These are phyloP conservation scores for Penicillium chermesinum DNA, from an alignment of 495 filamentous ascomycete species.

Conservation along the genomic window DNA sequence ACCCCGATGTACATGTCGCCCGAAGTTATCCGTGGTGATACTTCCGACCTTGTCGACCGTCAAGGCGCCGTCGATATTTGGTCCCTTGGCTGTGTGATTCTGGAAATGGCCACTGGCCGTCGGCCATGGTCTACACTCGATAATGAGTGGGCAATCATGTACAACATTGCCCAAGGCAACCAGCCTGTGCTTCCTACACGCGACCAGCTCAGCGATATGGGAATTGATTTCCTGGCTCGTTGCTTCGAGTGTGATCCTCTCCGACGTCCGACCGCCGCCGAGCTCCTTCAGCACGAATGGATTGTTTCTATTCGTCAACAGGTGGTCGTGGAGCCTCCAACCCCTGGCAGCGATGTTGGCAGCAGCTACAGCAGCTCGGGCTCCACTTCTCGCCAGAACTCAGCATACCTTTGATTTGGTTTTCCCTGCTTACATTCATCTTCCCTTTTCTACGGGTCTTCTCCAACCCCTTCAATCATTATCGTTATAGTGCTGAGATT, in stretches of 20 bases:
- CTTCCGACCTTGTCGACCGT: slow-evolving; percentile 45
- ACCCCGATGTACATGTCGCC: slow-evolving; percentile 99
- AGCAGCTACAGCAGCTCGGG: slow-evolving; percentile 27
- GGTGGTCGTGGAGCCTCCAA: slow-evolving; percentile 50
- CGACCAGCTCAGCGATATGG: slow-evolving; percentile 78
- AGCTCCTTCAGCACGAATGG: slow-evolving; percentile 95
- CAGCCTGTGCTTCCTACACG: slow-evolving; percentile 72
- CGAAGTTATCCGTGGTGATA: slow-evolving; percentile 89
- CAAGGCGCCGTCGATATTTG: slow-evolving; percentile 94
- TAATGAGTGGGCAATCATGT: slow-evolving; percentile 99
- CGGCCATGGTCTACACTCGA: slow-evolving; percentile 96
- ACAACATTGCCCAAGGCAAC: slow-evolving; percentile 97
- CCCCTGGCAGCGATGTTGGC: slow-evolving; percentile 40
- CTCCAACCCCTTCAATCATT: not conserved
- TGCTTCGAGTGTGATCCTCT: slow-evolving; percentile 86
- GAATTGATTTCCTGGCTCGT: slow-evolving; percentile 80
- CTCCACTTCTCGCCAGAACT: slow-evolving; percentile 32
- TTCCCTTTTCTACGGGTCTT: slow-evolving; percentile 1
- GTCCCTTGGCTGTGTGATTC: slow-evolving; percentile 93
- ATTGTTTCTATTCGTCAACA: slow-evolving; percentile 65
- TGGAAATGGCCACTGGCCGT: slow-evolving; percentile 95
- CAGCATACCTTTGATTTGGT: slow-evolving; percentile 24
- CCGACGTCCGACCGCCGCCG: slow-evolving; percentile 73
- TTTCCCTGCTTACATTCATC: not conserved
- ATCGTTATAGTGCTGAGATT: not conserved